Percentiles rank a stretch among this genome's conserved stretches.
Evolutionary conservation across 1,284 basidiomycete species (phyloP).

Genomic region (Phlebopus sp.): DNA sequence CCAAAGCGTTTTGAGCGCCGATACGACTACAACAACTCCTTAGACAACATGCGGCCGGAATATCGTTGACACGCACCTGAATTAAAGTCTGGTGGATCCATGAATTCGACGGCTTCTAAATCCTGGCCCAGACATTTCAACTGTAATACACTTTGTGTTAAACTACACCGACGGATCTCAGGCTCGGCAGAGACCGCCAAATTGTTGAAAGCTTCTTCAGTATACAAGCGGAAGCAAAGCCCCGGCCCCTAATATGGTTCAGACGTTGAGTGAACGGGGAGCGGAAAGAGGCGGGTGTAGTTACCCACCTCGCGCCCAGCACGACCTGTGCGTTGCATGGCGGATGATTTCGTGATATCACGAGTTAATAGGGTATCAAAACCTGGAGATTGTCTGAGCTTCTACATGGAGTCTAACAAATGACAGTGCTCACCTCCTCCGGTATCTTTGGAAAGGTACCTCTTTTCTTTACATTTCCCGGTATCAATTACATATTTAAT

Average conservation of each 20-base stretch:
- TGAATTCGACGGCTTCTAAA: slow-evolving; percentile 74
- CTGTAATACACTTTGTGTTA: slow-evolving; percentile 81
- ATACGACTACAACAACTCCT: slow-evolving; percentile 45
- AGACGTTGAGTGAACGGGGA: neutral
- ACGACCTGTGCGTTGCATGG: slow-evolving; percentile 84
- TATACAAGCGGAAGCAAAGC: slow-evolving; percentile 86
- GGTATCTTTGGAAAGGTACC: slow-evolving; percentile 66
- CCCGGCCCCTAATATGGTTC: slow-evolving; percentile 59
- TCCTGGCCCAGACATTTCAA: slow-evolving; percentile 82
- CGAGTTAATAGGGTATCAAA: slow-evolving; percentile 87
- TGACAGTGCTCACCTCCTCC: slow-evolving; percentile 52
- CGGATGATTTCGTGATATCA: slow-evolving; percentile 86
- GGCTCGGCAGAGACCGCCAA: slow-evolving; percentile 74
- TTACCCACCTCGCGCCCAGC: slow-evolving; percentile 79
- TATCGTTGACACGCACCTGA: slow-evolving; percentile 49
- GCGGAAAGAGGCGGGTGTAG: slow-evolving; percentile 3
- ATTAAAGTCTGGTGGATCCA: slow-evolving; percentile 78
- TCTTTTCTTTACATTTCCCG: slow-evolving; percentile 94
- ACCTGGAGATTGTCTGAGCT: slow-evolving; percentile 42
- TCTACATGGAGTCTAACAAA: neutral
- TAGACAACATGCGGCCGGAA: neutral
- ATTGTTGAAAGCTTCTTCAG: slow-evolving; percentile 69
- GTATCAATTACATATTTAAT: slow-evolving; percentile 95
- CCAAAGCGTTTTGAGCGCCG: slow-evolving; percentile 74
- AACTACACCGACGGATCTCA: slow-evolving; percentile 84